Conservation (phyloP, 1,139 yeast species). For the Suhomyces bribrorum region DNA sequence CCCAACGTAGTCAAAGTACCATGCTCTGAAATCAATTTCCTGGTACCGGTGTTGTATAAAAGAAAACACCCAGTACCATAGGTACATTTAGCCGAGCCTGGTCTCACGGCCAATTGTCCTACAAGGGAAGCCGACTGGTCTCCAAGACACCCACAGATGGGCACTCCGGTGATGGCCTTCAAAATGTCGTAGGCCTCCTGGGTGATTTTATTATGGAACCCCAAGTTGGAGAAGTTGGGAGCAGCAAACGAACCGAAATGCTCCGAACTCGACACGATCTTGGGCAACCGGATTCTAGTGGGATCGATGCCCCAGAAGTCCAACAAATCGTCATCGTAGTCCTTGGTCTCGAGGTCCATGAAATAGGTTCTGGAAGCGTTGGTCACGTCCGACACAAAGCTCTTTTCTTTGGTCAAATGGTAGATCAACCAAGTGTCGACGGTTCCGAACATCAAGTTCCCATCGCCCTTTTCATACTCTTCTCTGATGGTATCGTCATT, state of each 20-base stretch:
- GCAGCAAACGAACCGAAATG: slow-evolving; percentile 70
- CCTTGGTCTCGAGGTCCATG: slow-evolving; percentile 75
- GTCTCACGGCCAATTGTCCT: slow-evolving; percentile 83
- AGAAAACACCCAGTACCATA: slow-evolving; percentile 96
- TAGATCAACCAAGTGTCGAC: slow-evolving; percentile 93
- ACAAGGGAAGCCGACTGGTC: slow-evolving; percentile 94
- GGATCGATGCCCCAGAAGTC: slow-evolving; percentile 80
- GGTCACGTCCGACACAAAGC: slow-evolving; percentile 82
- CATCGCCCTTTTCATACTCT: slow-evolving; percentile 73
- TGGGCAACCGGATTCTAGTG: slow-evolving; percentile 68
- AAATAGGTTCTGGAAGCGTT: slow-evolving; percentile 92
- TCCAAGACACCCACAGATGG: slow-evolving; percentile 89
- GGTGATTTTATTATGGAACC: slow-evolving; percentile 54
- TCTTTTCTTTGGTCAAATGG: slow-evolving; percentile 71
- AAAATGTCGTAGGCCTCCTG: slow-evolving; percentile 53
- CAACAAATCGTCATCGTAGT: slow-evolving; percentile 76
- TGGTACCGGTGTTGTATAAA: slow-evolving; percentile 80
- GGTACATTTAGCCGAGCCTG: slow-evolving; percentile 93
- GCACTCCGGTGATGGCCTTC: slow-evolving; percentile 55
- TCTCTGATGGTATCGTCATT: slow-evolving; percentile 69
- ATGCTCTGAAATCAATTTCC: slow-evolving; percentile 63
- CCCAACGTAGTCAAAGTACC: slow-evolving; percentile 91
- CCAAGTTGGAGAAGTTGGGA: slow-evolving; percentile 55
- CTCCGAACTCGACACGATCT: slow-evolving; percentile 79
- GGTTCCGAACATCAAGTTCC: slow-evolving; percentile 85